Evolutionary conservation across 768 basidiomycete genomes (phyloP), one percentile per base, ranked within the genome.

Genomic region (Agrocybe chaxingu): DNA sequence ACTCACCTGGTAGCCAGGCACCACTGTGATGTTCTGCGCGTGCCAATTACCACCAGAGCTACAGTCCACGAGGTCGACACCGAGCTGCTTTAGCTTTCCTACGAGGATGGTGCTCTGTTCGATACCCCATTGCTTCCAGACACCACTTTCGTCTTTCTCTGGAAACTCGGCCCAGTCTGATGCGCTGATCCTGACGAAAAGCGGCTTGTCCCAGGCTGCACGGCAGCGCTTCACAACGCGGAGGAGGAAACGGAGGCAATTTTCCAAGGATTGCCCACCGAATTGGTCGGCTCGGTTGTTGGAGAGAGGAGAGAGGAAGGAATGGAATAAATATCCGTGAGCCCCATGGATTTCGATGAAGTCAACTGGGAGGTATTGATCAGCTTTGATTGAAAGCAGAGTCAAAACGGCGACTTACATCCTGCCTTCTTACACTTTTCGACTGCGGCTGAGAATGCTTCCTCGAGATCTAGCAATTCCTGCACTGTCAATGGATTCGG

Each of bases 61-160:
- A 42, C 77, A 76, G 64, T 95, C 89, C 44, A 95, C 63, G n/a
- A 95, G 69, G 61, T 92, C 91, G 9, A 92, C 74, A 7, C 85
- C 87, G 4, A 82, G 55, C 48, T 80, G 72, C 58, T 77, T 64
- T 58, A 92, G 63, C 62, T 80, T 75, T 10, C 75, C 74, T 2
- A 74, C 73, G 30, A 84, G 73, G 32, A 83, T 59, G 31, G 72
- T 82, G 62, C 79, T 87, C 66, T 93, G 91, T 60, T 90, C 84
- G 45, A 90, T 70, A 8, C 89, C 90, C 87, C 89, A 89, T 45
- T 81, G 76, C 50, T 72, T 74, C 79, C 79, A 89, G 47, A 68
- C 65, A 10, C 79, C 83, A 13, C 79, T 62, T 62, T 70, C 67
- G 70, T 78, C 62, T 72, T 76, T 67, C 81, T 87, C 76, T 4